Percentiles rank a stretch among this genome's conserved stretches.
Conservation (phyloP, 169 alveolate genomes). For the Theileria orientalis region DNA sequence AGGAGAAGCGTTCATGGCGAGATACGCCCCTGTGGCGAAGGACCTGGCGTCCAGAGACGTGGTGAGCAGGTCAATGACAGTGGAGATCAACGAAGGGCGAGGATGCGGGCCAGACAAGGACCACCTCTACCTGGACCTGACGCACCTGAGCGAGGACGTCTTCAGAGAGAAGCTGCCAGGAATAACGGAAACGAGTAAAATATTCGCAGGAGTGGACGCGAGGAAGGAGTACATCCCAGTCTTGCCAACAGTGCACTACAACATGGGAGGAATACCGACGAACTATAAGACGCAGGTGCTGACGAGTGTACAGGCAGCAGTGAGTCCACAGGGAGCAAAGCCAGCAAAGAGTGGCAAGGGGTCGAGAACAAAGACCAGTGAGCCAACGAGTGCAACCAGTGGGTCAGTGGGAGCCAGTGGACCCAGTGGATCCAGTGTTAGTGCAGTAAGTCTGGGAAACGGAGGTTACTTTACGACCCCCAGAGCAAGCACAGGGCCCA, state of each 20-base stretch:
- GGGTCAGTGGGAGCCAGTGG: constrained; percentile 40
- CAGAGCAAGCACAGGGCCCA: neutral
- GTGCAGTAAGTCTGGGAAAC: no score
- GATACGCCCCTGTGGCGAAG: constrained; percentile 94
- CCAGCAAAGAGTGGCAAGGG: constrained; percentile 3
- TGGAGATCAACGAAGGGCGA: constrained; percentile 94
- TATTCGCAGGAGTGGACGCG: constrained; percentile 95
- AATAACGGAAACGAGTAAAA: constrained; percentile 94
- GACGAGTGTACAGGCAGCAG: constrained; percentile 18
- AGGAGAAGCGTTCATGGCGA: constrained; percentile 95
- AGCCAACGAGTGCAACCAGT: constrained; percentile 11
- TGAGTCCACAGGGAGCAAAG: neutral
- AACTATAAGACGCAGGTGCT: constrained; percentile 93
- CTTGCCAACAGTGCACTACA: constrained; percentile 98
- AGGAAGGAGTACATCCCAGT: constrained; percentile 95
- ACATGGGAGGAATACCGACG: constrained; percentile 99
- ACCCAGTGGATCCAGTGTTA: no score
- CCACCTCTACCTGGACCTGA: constrained; percentile 91
- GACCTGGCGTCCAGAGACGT: constrained; percentile 98
- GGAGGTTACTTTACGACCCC: no score
- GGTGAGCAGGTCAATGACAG: constrained; percentile 95
- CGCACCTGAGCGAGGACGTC: constrained; percentile 92
- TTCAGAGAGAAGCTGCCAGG: constrained; percentile 94
- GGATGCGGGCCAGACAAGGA: constrained; percentile 94
- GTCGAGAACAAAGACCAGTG: constrained; percentile 33